A percentile compares a stretch with the other conserved stretches of the same genome.
Conservation (phyloP, 179 eudicot species). For the Silene noctiflora region DNA sequence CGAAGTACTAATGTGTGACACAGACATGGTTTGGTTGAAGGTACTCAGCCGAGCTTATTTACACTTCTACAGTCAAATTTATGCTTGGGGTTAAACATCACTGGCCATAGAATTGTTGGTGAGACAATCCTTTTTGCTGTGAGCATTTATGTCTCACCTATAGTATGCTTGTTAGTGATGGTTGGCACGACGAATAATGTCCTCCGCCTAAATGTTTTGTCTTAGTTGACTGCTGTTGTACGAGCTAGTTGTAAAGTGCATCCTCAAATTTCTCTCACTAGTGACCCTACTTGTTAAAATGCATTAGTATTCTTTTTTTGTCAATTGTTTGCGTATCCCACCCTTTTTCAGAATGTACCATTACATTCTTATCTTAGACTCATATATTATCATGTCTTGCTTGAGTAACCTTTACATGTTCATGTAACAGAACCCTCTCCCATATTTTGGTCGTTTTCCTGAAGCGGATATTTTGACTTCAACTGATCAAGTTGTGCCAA, state of each 20-base stretch:
- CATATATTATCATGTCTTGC: not conserved
- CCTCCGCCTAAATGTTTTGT: not conserved
- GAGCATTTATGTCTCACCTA: not conserved
- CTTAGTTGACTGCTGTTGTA: not conserved
- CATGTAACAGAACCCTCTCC: constrained; percentile 88
- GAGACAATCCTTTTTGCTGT: not conserved
- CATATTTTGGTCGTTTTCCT: constrained; percentile 88
- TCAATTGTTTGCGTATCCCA: not conserved
- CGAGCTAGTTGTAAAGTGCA: not conserved
- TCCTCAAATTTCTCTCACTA: not conserved
- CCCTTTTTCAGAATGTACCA: constrained; percentile 12
- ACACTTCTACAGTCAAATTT: not conserved
- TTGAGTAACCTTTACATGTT: constrained; percentile 24
- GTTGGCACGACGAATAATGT: not conserved
- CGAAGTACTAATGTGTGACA: constrained; percentile 95
- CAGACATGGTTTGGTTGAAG: constrained; percentile 99
- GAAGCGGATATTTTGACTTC: constrained; percentile 97
- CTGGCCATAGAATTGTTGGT: not conserved
- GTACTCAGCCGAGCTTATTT: constrained; percentile 35
- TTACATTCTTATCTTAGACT: constrained; percentile 5
- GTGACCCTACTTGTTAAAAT: not conserved
- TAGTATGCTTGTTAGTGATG: not conserved
- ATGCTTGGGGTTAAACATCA: not conserved
- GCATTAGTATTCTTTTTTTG: not conserved
- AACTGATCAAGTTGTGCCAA: constrained; percentile 85